phyloP scores from a whole-genome alignment of 2,329 filamentous ascomycete species.

The Chrysosporium keratinophilum region DNA sequence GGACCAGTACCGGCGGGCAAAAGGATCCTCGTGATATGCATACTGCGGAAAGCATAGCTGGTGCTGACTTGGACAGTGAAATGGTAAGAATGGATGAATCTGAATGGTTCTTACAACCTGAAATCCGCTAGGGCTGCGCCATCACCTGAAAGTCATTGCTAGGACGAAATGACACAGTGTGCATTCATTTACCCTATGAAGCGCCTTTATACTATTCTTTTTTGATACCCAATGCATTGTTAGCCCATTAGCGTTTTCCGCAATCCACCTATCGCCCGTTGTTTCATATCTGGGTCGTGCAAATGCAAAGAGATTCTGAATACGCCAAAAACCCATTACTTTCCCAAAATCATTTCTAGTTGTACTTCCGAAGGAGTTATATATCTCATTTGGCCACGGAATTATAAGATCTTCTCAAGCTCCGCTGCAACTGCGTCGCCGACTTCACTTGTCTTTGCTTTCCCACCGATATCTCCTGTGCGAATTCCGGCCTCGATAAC shows the following conservation, averaged over 20 bases:
- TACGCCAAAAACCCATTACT: neutral
- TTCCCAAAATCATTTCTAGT: neutral
- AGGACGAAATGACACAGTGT: too few relatives aligned
- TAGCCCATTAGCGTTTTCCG: neutral
- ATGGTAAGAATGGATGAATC: constrained; percentile 33
- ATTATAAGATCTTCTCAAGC: constrained; percentile 54
- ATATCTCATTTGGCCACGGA: neutral
- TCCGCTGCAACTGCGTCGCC: constrained; percentile 72
- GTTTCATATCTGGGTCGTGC: neutral
- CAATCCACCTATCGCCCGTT: neutral
- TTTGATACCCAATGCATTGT: constrained; percentile 7
- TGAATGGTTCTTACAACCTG: constrained; percentile 42
- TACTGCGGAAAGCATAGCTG: constrained; percentile 14
- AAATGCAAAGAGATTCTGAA: neutral
- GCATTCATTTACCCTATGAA: neutral
- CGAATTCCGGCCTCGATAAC: constrained; percentile 69
- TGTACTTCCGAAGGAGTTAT: neutral
- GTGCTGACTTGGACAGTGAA: constrained; percentile 20
- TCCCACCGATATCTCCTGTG: constrained; percentile 79
- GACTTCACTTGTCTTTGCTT: constrained; percentile 61
- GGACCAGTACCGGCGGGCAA: constrained; percentile 11
- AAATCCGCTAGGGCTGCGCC: constrained; percentile 31
- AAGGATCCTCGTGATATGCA: constrained; percentile 14
- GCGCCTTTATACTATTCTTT: neutral
- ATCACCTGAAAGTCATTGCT: neutral